Evolutionary conservation across 2,329 filamentous ascomycete genomes (phyloP).

Genomic region (Penicillium digitatum): DNA sequence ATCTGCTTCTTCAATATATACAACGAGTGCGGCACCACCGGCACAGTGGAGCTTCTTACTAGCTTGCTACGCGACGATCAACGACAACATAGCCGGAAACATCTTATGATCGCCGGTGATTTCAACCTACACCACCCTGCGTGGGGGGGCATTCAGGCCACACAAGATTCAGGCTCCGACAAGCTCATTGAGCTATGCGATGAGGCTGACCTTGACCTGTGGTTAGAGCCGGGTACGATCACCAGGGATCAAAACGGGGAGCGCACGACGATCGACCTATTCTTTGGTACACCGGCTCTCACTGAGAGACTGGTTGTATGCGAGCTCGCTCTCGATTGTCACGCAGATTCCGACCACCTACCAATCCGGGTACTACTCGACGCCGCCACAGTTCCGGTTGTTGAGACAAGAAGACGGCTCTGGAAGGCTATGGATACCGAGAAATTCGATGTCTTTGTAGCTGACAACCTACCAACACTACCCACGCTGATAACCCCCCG

Average conservation of each 20-base stretch:
- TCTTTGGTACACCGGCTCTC: not conserved
- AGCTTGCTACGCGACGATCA: too few species aligned
- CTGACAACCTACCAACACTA: not conserved
- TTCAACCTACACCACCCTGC: not conserved
- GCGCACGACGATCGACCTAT: not conserved
- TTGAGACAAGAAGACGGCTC: not conserved
- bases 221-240: not conserved
- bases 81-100: too few species aligned
- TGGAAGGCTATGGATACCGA: not conserved
- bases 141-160: not conserved
- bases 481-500: not conserved
- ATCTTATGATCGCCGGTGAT: not conserved
- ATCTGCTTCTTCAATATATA: not conserved
- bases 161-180: not conserved
- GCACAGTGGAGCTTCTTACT: not conserved
- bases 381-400: rapidly evolving
- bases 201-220: rapidly evolving
- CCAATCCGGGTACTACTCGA: not conserved
- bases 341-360: not conserved
- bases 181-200: not conserved
- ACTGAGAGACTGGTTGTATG: not conserved
- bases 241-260: not conserved
- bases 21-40: not conserved
- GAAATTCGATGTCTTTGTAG: not conserved
- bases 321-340: not conserved